A percentile compares a stretch with the other conserved stretches of the same genome.
Evolutionary conservation across 225 moss, liverwort and hornwort genomes (phyloP).

Genomic region (Neckera pumila): DNA sequence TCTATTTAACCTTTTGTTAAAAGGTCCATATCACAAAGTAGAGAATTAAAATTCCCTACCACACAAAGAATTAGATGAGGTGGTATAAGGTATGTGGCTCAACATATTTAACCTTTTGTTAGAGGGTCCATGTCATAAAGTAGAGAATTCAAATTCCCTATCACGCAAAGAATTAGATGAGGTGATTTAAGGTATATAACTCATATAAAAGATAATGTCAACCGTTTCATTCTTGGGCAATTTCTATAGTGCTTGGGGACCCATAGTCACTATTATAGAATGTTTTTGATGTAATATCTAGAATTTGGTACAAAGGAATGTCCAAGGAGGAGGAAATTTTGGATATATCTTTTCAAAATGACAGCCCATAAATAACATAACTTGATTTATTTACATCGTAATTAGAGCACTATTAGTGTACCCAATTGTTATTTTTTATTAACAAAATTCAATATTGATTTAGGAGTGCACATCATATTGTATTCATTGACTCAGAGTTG

Average conservation of each 20-base stretch:
- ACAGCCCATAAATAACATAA: accelerated
- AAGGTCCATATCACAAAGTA: accelerated
- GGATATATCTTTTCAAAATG: neutral
- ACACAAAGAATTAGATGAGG: neutral
- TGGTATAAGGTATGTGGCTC: too few relatives aligned
- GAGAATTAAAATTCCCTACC: accelerated
- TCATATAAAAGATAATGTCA: neutral
- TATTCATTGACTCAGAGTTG: accelerated
- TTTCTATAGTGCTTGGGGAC: accelerated
- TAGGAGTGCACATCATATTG: accelerated
- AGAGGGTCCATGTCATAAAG: accelerated
- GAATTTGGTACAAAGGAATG: accelerated
- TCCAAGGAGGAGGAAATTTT: accelerated
- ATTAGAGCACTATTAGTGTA: too few relatives aligned
- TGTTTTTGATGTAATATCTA: neutral
- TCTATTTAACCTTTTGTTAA: neutral
- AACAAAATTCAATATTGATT: neutral
- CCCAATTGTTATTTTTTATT: neutral
- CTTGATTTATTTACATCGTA: neutral
- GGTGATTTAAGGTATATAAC: accelerated
- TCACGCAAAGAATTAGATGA: neutral
- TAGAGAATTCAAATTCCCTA: accelerated
- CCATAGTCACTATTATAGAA: neutral
- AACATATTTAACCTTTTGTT: neutral
- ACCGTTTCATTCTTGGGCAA: neutral